Evolutionary conservation across 1,284 basidiomycete species (phyloP), one percentile per base, ranked within the genome.

Genomic region (Apiotrichum gamsii): DNA sequence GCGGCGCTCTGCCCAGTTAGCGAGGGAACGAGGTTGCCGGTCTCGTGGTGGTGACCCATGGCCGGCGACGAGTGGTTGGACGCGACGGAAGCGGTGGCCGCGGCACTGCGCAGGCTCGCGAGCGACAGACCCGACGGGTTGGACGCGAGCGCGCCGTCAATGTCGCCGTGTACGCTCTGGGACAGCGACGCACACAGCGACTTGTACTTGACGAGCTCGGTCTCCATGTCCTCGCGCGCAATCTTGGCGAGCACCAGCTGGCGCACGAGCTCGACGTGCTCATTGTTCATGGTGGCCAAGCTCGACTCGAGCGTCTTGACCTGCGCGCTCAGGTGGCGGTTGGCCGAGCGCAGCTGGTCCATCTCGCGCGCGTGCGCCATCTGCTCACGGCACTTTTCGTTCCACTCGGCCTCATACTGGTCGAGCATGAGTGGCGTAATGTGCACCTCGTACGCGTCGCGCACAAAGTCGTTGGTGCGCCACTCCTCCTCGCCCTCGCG

Each of bases 381-480:
- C 49, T 84, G 82, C 58, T 80, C 73, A 11, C 75, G 74, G 20
- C 79, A 74, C 35, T 80, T 69, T 43, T 90, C 88, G 51, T 87
- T 82, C 69, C 91, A 93, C 72, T 95, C 90, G 46, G 83, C 83
- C 36, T 84, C 81, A 67, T 89, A 94, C 19, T 81, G 79, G 67
- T 95, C 90, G 40, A 94, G 75, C 86, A 89, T 89, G 72, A 94
- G 90, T 0, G 90, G 85, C 3, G 87, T 90, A 51, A 96, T 90
- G 53, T 80, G 79, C 52, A 93, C 72, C 18, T 82, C 80, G 51
- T 88, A 81, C 5, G 90, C 85, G 61, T 95, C 90, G 49, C 81
- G 78, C 3, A 95, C 84, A 69, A 94, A 90, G 41, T 83, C 80
- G 59, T 90, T 81, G 9, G 87, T 82, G 42, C 77, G 75, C 70